Base-by-base conservation (phyloP, 1,284 basidiomycete genomes). In the Boletus sp. region DNA sequence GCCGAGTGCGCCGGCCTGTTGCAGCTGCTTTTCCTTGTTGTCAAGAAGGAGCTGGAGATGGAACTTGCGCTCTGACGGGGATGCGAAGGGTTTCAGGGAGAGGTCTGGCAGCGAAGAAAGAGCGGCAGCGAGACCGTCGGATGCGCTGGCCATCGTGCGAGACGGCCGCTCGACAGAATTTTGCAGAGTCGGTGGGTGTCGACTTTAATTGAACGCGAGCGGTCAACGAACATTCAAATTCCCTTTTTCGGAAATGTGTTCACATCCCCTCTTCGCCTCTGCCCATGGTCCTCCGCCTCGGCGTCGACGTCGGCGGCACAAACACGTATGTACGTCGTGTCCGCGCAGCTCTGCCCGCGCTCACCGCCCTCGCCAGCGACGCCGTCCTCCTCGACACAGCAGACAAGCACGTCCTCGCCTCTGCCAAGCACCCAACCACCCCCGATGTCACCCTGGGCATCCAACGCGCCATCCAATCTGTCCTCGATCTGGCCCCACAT, bases 1-100 rank as follows among this genome's bases (percentile, higher is more conserved):
- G 43, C 94, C 93, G 65, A 96, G 83, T 48, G 84, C 85, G 35
- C 88, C 92, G 7, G 91, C 90, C 56, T 91, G 87, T 56, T 91
- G 84, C 36, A 95, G 83, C 67, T 96, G 91, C 62, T 84, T 82
- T 66, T 92, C 88, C 73, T 96, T 96, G 67, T 74, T 77, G 70
- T 92, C 88, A 54, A 96, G 80, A 51, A 94, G 80, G 48, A 72
- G 72, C 60, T 93, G 88, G 16, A 95, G 81, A 52, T 88, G 79
- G 52, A 77, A 72, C 57, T 84, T 86, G 72, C 89, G 77, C 69
- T 86, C 79, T 56, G 74, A 80, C 17, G 78, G 64, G 19, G 80
- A 77, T 33, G 78, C 74, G 52, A 77, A 53, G 5, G 56, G 57
- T 30, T 49, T 55, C 0, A 49, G 19, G 27, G 67, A 53, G 10